Evolutionary conservation across 2,329 filamentous ascomycete species (phyloP), one percentile per base, ranked within the genome.

Genomic region (Fusarium verticillioides): DNA sequence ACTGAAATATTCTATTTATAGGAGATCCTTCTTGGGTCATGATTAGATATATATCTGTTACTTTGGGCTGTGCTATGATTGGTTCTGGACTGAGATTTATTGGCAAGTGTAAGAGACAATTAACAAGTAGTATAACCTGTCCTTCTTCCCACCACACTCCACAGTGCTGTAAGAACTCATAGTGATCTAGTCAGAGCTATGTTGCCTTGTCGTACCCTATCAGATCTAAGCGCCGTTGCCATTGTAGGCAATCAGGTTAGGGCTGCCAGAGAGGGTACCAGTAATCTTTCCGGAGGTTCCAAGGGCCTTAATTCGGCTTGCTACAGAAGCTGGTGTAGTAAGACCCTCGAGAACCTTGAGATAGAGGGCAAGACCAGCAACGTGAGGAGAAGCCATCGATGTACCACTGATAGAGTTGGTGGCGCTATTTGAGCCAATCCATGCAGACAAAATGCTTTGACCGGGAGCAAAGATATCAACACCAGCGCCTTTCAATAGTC

Each of bases 361-460:
- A 8, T 49, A 49, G 10, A 49, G 46, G 28, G 46, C 46, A 7
- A 49, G 46, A 32, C 46, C 46, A 49, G 46, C 46, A 2, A 49
- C 46, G 3, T 49, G 46, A 6, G 46, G 46, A 18, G 46, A 49
- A 12, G 46, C 46, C 46, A 49, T 49, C 7, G 46, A 49, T 18
- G 46, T 49, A 23, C 46, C 46, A 32, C 46, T 49, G 16, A 49
- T 49, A n/a, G 46, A 49, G 46, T 49, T 49, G 7, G 46, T 49
- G 21, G 46, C 46, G 15, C 46, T 49, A 7, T 49, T 49, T 2
- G 46, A 49, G 7, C 46, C 46, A 15, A 49, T 49, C 46, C 46
- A 49, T 1, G 46, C 46, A 2, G 46, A 49, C 15, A 49, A 21
- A 32, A 49, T 12, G 21, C 28, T 9, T 49, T 49, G 46, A 7